Evolutionary conservation across 371 early-diverging fungal genomes (phyloP), one percentile per base, ranked within the genome.

Genomic region (Mortierella sp.): DNA sequence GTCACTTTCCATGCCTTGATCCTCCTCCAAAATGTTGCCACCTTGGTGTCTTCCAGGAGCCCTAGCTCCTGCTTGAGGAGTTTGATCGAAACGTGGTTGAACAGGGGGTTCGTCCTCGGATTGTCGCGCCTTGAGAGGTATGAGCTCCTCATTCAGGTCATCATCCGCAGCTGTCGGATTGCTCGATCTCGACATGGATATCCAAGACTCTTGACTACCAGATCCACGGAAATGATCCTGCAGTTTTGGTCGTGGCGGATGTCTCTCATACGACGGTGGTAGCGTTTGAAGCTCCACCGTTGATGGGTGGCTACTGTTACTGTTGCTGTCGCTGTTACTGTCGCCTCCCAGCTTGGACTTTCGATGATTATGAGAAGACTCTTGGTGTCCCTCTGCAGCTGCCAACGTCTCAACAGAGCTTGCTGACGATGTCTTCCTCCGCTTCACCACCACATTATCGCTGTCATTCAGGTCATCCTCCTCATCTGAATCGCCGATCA

Each of bases 401-500:
- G 39, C 19, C 37, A 39, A 50, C 2, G 47, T 52, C 21, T 71
- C 72, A 8, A 65, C 17, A 2, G 72, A 71, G 16, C 52, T 43
- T 49, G 27, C 14, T 7, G 34, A 34, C 19, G 45, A 57, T 0
- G 37, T 61, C 31, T 34, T 64, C 9, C 66, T 54, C 27, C 55
- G 28, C 56, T 66, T 71, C 29, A 57, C 54, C 0, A 48, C 56
- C 22, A 60, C 13, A 2, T 57, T 49, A 3, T 54, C 61, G 4
- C 28, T 21, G 6, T 67, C 73, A 9, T 54, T 57, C 21, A 76
- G 49, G 34, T 76, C 60, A 16, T 76, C 76, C 27, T 76, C 76
- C 39, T 68, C 76, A 22, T 76, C 76, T 14, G 76, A 76, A 2
- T 68, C 69, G 5, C 76, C 69, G 10, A 76, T 64, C 52, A 76